phyloP scores from a whole-genome alignment of 225 moss, liverwort and hornwort genomes.

The Sphagnum tenellum region DNA sequence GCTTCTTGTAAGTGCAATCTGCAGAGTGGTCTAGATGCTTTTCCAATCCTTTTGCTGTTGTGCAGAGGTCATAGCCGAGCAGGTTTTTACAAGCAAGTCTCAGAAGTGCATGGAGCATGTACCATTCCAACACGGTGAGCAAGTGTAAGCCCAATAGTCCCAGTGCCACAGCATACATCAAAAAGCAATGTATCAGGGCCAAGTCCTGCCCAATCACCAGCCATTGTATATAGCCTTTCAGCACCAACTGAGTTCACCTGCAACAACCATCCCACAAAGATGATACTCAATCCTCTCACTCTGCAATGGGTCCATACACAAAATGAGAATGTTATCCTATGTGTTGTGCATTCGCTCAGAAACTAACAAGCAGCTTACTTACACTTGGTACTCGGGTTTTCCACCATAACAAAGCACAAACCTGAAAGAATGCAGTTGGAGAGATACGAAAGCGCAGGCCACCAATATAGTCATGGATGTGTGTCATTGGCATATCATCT shows the following conservation, averaged over 20 bases:
- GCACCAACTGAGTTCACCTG: slow-evolving; percentile 96
- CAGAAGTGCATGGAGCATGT: background rate
- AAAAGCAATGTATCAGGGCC: slow-evolving; percentile 86
- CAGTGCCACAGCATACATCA: slow-evolving; percentile 98
- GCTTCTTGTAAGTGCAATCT: too few relatives aligned
- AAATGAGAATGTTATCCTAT: too few relatives aligned
- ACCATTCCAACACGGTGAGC: slow-evolving; percentile 97
- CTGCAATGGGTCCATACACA: too few relatives aligned
- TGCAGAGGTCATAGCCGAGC: too few relatives aligned
- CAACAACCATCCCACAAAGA: background rate
- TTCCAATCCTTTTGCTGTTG: too few relatives aligned
- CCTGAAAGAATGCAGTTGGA: slow-evolving; percentile 98
- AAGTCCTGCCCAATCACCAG: slow-evolving; percentile 92
- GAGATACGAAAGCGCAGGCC: slow-evolving; percentile 77
- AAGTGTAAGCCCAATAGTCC: slow-evolving; percentile 92
- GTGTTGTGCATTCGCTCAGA: too few relatives aligned
- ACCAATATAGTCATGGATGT: slow-evolving; percentile 89
- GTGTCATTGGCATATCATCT: slow-evolving; percentile 26
- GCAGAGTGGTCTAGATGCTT: too few relatives aligned
- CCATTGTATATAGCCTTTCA: slow-evolving; percentile 81
- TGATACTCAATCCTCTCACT: too few relatives aligned
- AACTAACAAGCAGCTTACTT: too few relatives aligned
- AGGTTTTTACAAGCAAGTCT: too few relatives aligned
- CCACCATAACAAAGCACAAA: slow-evolving; percentile 1
- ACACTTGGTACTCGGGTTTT: too few relatives aligned